These are phyloP conservation scores for Cutaneotrichosporon dermatis DNA, from an alignment of 1,284 basidiomycete genomes.

Conservation along the genomic window DNA sequence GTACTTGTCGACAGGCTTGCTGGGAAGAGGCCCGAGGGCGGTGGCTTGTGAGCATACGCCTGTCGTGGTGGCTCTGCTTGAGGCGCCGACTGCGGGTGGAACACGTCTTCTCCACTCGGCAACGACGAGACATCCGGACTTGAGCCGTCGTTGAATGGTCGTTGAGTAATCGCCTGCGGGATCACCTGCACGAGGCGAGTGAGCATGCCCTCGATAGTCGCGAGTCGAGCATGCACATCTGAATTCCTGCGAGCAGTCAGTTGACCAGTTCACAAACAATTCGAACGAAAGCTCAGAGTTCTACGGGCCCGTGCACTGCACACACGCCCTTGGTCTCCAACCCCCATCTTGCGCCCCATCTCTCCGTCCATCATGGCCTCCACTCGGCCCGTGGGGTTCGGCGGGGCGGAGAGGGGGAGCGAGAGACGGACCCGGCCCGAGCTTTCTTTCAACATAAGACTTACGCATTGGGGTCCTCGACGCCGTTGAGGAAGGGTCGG, in stretches of 20 bases:
- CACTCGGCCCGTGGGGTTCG: background rate
- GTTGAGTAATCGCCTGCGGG: slow-evolving; percentile 13
- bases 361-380: no score
- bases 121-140: slow-evolving; percentile 41
- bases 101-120: slow-evolving; percentile 39
- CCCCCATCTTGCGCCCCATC: no score
- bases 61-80: slow-evolving; percentile 23
- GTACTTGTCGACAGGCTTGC: slow-evolving; percentile 31
- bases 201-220: slow-evolving; percentile 47
- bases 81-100: slow-evolving; percentile 35
- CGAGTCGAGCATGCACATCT: slow-evolving; percentile 47
- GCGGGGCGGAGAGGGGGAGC: background rate
- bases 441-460: slow-evolving; percentile 13
- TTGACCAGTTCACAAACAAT: no score
- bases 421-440: background rate
- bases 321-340: no score
- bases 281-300: no score
- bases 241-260: slow-evolving; percentile 32
- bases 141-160: slow-evolving; percentile 17
- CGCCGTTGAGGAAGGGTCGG: slow-evolving; percentile 50
- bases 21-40: slow-evolving; percentile 44
- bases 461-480: slow-evolving; percentile 48
- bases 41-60: slow-evolving; percentile 40
- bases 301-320: background rate
- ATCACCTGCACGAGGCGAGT: slow-evolving; percentile 38